phyloP scores from a whole-genome alignment of 208 protist species.

The Trypanosoma boissoni region DNA sequence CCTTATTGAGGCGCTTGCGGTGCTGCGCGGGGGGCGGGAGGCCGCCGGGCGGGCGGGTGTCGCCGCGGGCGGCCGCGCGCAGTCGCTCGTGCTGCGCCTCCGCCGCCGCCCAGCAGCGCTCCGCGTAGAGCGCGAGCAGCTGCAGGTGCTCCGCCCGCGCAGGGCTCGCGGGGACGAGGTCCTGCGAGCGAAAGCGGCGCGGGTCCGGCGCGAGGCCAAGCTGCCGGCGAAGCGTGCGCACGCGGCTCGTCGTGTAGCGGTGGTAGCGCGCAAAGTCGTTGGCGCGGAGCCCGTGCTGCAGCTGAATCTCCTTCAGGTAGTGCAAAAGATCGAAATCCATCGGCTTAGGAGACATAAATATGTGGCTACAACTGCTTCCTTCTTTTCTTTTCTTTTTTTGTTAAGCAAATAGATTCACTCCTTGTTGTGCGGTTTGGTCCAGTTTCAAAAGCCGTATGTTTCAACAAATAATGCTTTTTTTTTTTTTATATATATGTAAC shows the following conservation, averaged over 20 bases:
- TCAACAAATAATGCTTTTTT: too few relatives aligned
- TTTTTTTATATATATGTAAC: too few relatives aligned
- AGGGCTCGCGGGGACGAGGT: slow-evolving; percentile 60
- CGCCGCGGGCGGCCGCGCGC: slow-evolving; percentile 35
- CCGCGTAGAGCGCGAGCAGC: slow-evolving; percentile 73
- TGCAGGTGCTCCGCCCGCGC: slow-evolving; percentile 67
- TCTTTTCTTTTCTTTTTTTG: slow-evolving; percentile 5
- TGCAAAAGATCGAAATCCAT: slow-evolving; percentile 72
- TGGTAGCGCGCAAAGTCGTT: slow-evolving; percentile 85
- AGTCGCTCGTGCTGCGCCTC: slow-evolving; percentile 57
- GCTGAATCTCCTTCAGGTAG: slow-evolving; percentile 82
- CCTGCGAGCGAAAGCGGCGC: slow-evolving; percentile 78
- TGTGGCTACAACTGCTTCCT: too few relatives aligned
- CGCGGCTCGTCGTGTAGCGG: slow-evolving; percentile 73
- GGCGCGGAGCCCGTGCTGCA: slow-evolving; percentile 82
- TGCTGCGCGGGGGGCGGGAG: slow-evolving; percentile 52
- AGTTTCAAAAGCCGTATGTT: too few relatives aligned
- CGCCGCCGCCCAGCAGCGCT: slow-evolving; percentile 81
- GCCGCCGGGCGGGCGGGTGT: slow-evolving; percentile 48
- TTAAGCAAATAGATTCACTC: too few relatives aligned
- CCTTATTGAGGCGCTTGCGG: slow-evolving; percentile 87
- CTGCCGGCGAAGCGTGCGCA: slow-evolving; percentile 71
- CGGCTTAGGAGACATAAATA: too few relatives aligned
- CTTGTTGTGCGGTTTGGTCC: too few relatives aligned
- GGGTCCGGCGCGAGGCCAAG: slow-evolving; percentile 69